Evolutionary conservation across 345 rosid genomes (phyloP), one percentile per base, ranked within the genome.

Genomic region (Camelina neglecta): DNA sequence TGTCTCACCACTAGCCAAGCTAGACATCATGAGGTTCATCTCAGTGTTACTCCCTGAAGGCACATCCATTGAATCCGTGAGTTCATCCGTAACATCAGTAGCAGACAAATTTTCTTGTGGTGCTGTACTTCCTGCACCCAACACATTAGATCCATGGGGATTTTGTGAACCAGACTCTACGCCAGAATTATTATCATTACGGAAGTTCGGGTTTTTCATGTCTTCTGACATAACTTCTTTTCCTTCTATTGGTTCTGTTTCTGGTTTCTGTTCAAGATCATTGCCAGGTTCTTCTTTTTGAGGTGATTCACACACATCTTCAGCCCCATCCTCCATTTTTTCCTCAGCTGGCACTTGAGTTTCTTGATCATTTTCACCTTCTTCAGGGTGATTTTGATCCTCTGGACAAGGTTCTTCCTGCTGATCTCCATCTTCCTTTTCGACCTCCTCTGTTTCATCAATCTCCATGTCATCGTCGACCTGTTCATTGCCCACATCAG

Each of bases 111-210:
- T 81, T 50, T 83, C 81, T 79, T 89, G 90, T 7, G 84, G 83
- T 39, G 78, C 85, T 49, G 74, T 74, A 63, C 84, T 86, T 75
- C 81, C 81, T 44, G 83, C 74, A 69, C 79, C 80, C 15, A 85
- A 80, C 64, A 78, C 83, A 67, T 80, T 82, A 53, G 83, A 69
- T 48, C 80, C 84, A 31, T 74, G 74, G 59, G 77, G 86, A 72
- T 85, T 83, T 73, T 86, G 90, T 49, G 86, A 63, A 60, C 86
- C 88, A 61, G 91, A 81, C 56, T 82, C 90, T 31, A 80, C 79
- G 65, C 70, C 82, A 55, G 91, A 84, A 50, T 76, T 72, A 62
- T 65, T 79, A 73, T 82, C 85, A 69, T 55, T 76, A 66, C 24
- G 56, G 42, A 49, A 12, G 44, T 80, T 85, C 8, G 89, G 80